These are phyloP conservation scores for Corynascus novoguineensis DNA, from an alignment of 495 filamentous ascomycete genomes.

Conservation along the genomic window DNA sequence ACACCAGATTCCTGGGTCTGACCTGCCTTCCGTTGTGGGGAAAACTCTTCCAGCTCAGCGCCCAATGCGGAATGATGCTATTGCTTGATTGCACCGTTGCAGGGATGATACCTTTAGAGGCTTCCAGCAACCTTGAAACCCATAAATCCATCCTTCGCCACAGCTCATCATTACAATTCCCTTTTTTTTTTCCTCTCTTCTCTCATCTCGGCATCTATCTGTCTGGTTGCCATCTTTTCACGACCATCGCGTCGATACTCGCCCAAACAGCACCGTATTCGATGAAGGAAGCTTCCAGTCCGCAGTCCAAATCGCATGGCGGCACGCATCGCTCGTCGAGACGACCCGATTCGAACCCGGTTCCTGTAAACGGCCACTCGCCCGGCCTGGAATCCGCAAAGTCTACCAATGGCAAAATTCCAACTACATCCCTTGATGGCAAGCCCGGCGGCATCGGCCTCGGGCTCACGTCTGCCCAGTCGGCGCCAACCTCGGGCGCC, in stretches of 20 bases:
- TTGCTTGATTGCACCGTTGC: neutral
- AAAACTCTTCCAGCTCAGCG: neutral
- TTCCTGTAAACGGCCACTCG: neutral
- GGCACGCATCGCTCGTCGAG: conserved; percentile 10
- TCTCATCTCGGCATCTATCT: neutral
- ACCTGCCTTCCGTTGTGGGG: neutral
- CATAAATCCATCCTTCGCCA: neutral
- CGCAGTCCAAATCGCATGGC: conserved; percentile 13
- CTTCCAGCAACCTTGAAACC: neutral
- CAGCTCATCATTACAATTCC: neutral
- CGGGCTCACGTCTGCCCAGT: neutral
- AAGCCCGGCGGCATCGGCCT: neutral
- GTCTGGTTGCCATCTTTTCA: neutral
- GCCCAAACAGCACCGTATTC: conserved; percentile 4
- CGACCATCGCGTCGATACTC: conserved; percentile 9
- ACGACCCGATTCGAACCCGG: conserved; percentile 6
- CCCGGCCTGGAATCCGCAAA: neutral
- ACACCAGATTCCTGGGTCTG: neutral
- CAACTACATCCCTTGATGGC: neutral
- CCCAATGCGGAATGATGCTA: conserved; percentile 6
- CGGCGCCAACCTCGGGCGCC: neutral
- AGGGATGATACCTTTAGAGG: neutral
- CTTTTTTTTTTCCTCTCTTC: neutral
- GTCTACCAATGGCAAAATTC: conserved; percentile 2
- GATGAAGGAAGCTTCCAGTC: conserved; percentile 20